Percentiles rank a stretch among this genome's conserved stretches.
Conservation (phyloP, 306 rosid genomes). For the Mucuna pruriens region DNA sequence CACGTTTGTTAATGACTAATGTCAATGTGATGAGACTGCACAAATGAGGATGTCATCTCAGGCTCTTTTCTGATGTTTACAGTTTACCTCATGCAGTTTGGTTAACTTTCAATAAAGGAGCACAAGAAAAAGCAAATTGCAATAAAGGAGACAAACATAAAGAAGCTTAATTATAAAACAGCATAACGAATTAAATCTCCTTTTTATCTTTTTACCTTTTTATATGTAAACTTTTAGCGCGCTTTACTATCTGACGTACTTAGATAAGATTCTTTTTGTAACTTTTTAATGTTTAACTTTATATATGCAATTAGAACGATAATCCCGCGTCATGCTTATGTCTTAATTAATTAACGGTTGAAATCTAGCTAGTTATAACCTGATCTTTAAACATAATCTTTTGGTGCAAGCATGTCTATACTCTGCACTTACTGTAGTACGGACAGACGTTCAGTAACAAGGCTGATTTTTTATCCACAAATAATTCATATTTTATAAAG, state of each 20-base stretch:
- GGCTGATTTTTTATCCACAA: too few species aligned
- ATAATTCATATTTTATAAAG: too few species aligned
- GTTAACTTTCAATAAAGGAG: slow-evolving; percentile 1
- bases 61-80: not conserved
- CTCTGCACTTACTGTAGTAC: too few species aligned
- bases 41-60: not conserved
- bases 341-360: not conserved
- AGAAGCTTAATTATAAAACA: not conserved
- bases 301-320: not conserved
- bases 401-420: too few species aligned
- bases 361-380: not conserved
- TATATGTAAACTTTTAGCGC: not conserved
- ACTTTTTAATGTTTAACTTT: not conserved
- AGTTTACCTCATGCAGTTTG: not conserved
- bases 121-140: not conserved
- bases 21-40: not conserved
- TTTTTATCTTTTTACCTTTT: not conserved
- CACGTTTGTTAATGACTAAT: not conserved
- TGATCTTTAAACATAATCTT: too few species aligned
- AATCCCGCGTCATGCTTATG: not conserved
- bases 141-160: not conserved
- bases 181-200: not conserved
- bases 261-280: not conserved
- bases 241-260: not conserved
- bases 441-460: too few species aligned